Conservation (phyloP, 306 rosid genomes). For the Glycine latifolia region DNA sequence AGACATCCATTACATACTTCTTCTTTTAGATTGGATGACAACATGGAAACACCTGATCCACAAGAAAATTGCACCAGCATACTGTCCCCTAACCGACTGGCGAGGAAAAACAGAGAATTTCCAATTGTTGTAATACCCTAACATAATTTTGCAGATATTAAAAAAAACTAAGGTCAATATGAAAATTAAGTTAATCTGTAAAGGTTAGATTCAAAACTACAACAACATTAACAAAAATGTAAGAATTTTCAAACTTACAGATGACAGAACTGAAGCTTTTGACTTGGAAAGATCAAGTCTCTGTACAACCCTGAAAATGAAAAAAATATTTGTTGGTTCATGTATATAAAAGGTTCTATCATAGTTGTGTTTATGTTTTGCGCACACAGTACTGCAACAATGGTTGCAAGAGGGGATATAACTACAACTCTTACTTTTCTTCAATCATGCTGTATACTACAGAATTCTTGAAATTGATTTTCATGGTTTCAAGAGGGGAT, state of each 20-base stretch:
- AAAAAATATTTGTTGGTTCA: conserved; percentile 4
- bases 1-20: conserved; percentile 67
- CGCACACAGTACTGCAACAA: neutral
- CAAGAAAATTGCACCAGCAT: conserved; percentile 90
- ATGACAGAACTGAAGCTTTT: conserved; percentile 93
- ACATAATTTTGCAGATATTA: conserved; percentile 40
- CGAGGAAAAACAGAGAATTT: conserved; percentile 82
- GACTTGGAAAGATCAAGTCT: conserved; percentile 95
- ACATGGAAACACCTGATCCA: conserved; percentile 70
- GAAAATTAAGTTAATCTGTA: conserved; percentile 28
- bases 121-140: conserved; percentile 90
- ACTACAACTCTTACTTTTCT: neutral
- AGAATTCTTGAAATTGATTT: no score
- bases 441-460: conserved; percentile 13
- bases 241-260: conserved; percentile 65
- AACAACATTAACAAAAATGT: conserved; percentile 36
- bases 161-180: conserved; percentile 35
- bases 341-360: conserved; percentile 23
- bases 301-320: conserved; percentile 85
- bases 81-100: conserved; percentile 96
- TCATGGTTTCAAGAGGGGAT: no score
- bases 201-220: conserved; percentile 38
- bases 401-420: no score
- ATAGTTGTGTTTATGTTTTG: conserved; percentile 17
- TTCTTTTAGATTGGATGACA: conserved; percentile 74